phyloP scores from a whole-genome alignment of 2,329 filamentous ascomycete species.

The Blastomyces parvus region DNA sequence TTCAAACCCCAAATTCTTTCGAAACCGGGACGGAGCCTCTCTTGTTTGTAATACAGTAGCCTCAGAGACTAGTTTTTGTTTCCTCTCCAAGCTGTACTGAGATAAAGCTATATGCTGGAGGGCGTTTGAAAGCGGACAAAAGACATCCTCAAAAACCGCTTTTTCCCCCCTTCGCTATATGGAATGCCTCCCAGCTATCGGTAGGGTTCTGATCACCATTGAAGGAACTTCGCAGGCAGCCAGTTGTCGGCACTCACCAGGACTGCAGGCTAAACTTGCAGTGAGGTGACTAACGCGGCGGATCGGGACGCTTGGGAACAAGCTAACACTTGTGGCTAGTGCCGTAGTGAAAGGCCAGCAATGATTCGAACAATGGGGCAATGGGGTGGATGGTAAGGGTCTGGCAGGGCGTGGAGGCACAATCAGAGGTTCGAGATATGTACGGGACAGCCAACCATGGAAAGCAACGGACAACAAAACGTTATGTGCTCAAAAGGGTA shows the following conservation, averaged over 20 bases:
- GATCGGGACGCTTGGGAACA: conserved; percentile 44
- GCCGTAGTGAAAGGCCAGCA: conserved; percentile 45
- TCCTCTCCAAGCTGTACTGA: conserved; percentile 52
- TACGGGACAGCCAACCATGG: conserved; percentile 35
- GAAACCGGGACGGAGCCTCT: conserved; percentile 16
- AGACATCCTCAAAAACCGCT: conserved; percentile 91
- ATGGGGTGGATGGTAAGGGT: conserved; percentile 35
- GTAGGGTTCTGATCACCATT: not conserved
- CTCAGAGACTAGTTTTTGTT: conserved; percentile 91
- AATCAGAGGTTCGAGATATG: conserved; percentile 39
- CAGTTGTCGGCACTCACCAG: conserved; percentile 45
- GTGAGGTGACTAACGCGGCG: conserved; percentile 59
- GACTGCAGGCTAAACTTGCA: conserved; percentile 42
- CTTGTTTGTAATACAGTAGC: conserved; percentile 67
- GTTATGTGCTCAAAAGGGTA: conserved; percentile 4
- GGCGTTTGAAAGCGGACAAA: conserved; percentile 78
- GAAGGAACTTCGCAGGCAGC: conserved; percentile 20
- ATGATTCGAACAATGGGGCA: conserved; percentile 22
- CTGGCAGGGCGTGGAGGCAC: conserved; percentile 22
- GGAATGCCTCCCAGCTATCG: conserved; percentile 21
- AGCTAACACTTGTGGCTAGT: conserved; percentile 44
- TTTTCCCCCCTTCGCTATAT: conserved; percentile 35
- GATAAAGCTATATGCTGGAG: conserved; percentile 39
- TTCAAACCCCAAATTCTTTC: conserved; percentile 19
- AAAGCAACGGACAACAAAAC: not conserved